Evolutionary conservation across 1,139 yeast species (phyloP), one percentile per base, ranked within the genome.

Genomic region (Pichia terricola): DNA sequence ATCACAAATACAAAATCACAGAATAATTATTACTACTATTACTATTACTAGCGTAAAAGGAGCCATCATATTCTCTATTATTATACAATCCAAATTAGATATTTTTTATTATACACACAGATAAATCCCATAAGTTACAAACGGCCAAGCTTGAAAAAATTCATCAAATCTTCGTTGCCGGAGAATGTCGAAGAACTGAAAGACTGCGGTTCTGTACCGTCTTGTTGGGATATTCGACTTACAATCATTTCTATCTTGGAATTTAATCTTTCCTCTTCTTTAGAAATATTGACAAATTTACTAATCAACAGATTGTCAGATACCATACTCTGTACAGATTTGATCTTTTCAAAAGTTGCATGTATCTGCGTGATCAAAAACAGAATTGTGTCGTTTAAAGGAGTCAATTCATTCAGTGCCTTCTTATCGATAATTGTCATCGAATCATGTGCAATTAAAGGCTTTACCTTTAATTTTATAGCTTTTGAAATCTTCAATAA

Each of bases 311-410:
- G 7, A 8, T 39, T 43, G 35, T 46, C 38, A 11, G 28, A 26
- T 4, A 41, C 28, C 16, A 22, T 25, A 28, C 37, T 43, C 26
- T 41, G 42, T n/a, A 43, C 22, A 5, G 26, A 26, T 28, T 39
- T 34, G 6, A 47, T 35, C n/a, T 41, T 40, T 10, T 39, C 41
- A 27, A 30, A 41, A 7, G 34, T 43, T 25, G 28, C 39, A 35
- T 43, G 40, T 25, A 41, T 26, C 39, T 47, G 45, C 5, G 32
- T 42, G 9, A 43, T 27, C 5, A 47, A 34, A 34, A 36, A 47
- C 11, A 41, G 7, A 5, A 47, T 26, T 1, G 48, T 45, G 31
- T 47, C 47, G n/a, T 41, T 40, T 4, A 47, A 16, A 8, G 48
- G 48, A 5, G 36, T 26, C 11, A 47, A 30, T 8, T 40, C 37